Percentiles rank a stretch among this genome's conserved stretches.
Conservation (phyloP, 2,329 filamentous ascomycete genomes). For the Calonectria henricotiae region DNA sequence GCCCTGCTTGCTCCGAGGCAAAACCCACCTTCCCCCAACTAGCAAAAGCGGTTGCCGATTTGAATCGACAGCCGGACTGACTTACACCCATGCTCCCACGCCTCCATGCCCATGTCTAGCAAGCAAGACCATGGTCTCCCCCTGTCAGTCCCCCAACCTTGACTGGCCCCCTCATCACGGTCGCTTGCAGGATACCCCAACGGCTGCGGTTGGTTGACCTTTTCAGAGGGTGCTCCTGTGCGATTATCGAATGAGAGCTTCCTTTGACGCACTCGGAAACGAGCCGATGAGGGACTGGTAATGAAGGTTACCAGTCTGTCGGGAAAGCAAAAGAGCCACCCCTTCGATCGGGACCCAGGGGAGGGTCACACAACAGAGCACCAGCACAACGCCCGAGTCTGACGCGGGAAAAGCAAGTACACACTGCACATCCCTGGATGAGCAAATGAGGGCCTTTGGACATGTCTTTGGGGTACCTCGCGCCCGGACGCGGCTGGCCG, state of each 20-base stretch:
- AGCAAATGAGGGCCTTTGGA: background rate
- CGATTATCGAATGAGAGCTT: constrained; percentile 37
- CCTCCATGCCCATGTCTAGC: constrained; percentile 7
- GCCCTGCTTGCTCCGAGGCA: background rate
- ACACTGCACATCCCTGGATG: background rate
- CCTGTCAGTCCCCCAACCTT: constrained; percentile 33
- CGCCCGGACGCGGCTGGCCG: constrained; percentile 2
- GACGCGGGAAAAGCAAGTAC: constrained; percentile 1
- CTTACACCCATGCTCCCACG: constrained; percentile 14
- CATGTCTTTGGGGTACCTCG: constrained; percentile 1
- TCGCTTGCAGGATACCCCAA: constrained; percentile 26
- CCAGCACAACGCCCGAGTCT: constrained; percentile 10
- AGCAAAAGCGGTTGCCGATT: constrained; percentile 21
- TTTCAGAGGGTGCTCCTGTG: constrained; percentile 27
- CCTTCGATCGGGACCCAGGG: constrained; percentile 39
- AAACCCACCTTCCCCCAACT: constrained; percentile 17
- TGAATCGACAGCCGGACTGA: constrained; percentile 27
- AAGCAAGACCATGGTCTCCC: constrained; percentile 17
- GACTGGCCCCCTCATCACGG: constrained; percentile 27
- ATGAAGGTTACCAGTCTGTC: constrained; percentile 49
- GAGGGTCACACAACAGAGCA: constrained; percentile 19
- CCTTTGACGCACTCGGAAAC: constrained; percentile 35
- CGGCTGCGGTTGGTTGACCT: constrained; percentile 19
- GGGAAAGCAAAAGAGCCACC: constrained; percentile 45
- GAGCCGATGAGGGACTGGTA: constrained; percentile 40